Percentiles rank a stretch among this genome's conserved stretches.
Evolutionary conservation across 495 filamentous ascomycete genomes (phyloP).

Genomic region (Schizothecium vesticola): DNA sequence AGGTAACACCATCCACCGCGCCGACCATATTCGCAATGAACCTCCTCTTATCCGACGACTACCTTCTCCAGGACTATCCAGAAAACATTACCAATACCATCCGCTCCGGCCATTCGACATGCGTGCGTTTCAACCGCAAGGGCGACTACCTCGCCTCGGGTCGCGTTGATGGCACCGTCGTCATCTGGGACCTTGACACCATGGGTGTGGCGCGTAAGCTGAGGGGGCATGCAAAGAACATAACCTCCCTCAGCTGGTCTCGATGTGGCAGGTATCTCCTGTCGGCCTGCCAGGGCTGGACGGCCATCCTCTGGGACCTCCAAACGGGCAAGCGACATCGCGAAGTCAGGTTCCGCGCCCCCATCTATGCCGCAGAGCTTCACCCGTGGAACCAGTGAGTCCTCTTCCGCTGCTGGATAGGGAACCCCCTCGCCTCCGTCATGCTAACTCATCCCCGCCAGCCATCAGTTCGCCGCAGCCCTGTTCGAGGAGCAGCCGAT

Average conservation of each 20-base stretch:
- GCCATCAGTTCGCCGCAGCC: slow-evolving; percentile 75
- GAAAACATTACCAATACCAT: slow-evolving; percentile 82
- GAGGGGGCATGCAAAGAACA: slow-evolving; percentile 81
- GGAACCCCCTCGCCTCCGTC: neutral
- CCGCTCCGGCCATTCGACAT: slow-evolving; percentile 61
- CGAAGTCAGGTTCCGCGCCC: slow-evolving; percentile 77
- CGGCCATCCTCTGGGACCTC: slow-evolving; percentile 91
- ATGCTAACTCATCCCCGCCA: slow-evolving; percentile 27
- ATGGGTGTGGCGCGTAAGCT: slow-evolving; percentile 92
- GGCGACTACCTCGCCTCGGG: slow-evolving; percentile 93
- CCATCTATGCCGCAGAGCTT: slow-evolving; percentile 90
- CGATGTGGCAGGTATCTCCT: slow-evolving; percentile 87
- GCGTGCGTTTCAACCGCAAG: slow-evolving; percentile 83
- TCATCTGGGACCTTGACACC: slow-evolving; percentile 95
- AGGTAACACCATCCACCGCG: neutral
- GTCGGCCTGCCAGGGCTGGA: slow-evolving; percentile 92
- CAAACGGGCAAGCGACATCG: slow-evolving; percentile 54
- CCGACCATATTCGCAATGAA: slow-evolving; percentile 34
- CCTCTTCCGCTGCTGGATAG: neutral
- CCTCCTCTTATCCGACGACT: slow-evolving; percentile 48
- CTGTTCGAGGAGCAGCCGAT: slow-evolving; percentile 89
- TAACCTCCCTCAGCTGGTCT: slow-evolving; percentile 92
- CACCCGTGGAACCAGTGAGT: slow-evolving; percentile 86
- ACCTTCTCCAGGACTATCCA: slow-evolving; percentile 89
- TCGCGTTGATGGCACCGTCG: slow-evolving; percentile 86